Conservation (phyloP, 805 yeast species). For the Lipomyces mesembrius region DNA sequence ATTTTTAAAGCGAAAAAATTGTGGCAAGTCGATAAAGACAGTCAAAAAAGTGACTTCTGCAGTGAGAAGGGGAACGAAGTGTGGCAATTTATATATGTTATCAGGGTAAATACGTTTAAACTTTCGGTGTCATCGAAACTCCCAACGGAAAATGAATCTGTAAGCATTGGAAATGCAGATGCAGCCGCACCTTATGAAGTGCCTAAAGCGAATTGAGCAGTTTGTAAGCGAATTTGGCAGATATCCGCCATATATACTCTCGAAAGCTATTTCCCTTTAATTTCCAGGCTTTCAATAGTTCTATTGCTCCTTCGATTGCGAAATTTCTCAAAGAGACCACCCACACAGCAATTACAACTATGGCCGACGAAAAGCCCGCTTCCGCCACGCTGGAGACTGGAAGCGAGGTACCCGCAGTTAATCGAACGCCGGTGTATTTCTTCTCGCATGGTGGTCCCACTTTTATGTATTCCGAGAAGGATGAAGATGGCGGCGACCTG, state of each 20-base stretch:
- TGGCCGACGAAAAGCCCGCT: not conserved
- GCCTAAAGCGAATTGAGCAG: not conserved
- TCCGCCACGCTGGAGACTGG: not conserved
- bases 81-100: not conserved
- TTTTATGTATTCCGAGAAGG: conserved; percentile 62
- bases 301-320: not conserved
- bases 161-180: not conserved
- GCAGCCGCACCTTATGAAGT: too few relatives aligned
- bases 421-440: conserved; percentile 61
- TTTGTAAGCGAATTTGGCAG: too few relatives aligned
- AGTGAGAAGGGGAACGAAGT: not conserved
- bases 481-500: conserved; percentile 53
- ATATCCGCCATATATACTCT: too few relatives aligned
- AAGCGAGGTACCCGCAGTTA: not conserved
- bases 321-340: not conserved
- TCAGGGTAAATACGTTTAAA: not conserved
- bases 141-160: not conserved
- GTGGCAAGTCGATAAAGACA: conserved; percentile 1
- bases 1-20: conserved; percentile 6
- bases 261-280: conserved; percentile 6
- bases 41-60: not conserved
- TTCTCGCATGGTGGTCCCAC: conserved; percentile 87
- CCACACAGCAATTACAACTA: not conserved
- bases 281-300: conserved; percentile 5
- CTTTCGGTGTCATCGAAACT: not conserved